phyloP scores from a whole-genome alignment of 2,329 filamentous ascomycete genomes.

The Trichoderma asperellum region DNA sequence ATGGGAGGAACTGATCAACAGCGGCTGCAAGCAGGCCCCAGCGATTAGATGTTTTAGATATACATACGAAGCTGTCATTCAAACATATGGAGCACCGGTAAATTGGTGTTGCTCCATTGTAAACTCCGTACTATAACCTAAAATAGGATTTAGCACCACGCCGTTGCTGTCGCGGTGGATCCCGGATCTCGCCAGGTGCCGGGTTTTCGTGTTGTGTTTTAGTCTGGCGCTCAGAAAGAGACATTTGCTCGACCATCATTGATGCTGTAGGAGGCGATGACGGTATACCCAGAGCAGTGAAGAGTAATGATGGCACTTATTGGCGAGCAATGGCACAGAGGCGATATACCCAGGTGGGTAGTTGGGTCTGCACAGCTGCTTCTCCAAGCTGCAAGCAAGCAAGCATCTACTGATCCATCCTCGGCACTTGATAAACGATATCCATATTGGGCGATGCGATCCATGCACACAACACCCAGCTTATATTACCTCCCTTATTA shows the following conservation, averaged over 20 bases:
- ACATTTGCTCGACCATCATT: neutral
- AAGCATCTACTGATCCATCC: neutral
- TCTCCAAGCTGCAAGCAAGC: too few relatives aligned
- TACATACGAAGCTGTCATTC: neutral
- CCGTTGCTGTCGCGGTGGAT: slow-evolving; percentile 8
- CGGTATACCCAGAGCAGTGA: neutral
- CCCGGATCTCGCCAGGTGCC: slow-evolving; percentile 21
- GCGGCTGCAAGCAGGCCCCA: neutral
- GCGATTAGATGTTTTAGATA: neutral
- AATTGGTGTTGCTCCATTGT: neutral
- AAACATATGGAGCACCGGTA: neutral
- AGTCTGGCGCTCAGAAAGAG: neutral
- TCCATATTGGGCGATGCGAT: too few relatives aligned
- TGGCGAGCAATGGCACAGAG: too few relatives aligned
- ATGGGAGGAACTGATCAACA: neutral
- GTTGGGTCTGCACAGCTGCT: neutral
- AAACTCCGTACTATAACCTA: slow-evolving; percentile 7
- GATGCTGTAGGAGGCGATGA: neutral
- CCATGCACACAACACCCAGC: too few relatives aligned
- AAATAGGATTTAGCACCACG: slow-evolving; percentile 4
- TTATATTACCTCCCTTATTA: too few relatives aligned
- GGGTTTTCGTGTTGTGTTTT: neutral
- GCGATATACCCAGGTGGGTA: too few relatives aligned
- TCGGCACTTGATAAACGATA: too few relatives aligned
- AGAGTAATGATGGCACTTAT: too few relatives aligned